Evolutionary conservation across 2,329 filamentous ascomycete genomes (phyloP).

Genomic region (Ambrosiella beaveri): DNA sequence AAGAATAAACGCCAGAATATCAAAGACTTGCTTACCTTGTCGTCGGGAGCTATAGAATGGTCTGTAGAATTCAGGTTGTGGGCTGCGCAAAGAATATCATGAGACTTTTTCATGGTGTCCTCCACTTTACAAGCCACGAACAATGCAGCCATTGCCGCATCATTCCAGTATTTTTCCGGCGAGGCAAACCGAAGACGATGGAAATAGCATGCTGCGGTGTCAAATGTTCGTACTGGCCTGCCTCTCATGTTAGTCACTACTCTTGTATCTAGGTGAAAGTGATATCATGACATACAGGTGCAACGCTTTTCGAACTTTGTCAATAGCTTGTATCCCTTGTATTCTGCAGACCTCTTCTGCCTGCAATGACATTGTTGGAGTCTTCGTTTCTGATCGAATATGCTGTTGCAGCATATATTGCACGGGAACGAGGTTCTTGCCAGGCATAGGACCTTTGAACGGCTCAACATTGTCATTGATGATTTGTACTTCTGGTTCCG

Average conservation of each 20-base stretch:
- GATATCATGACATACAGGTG: slow-evolving; percentile 45
- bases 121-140: slow-evolving; percentile 95
- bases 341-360: slow-evolving; percentile 60
- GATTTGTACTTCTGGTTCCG: slow-evolving; percentile 7
- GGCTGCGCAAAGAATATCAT: slow-evolving; percentile 77
- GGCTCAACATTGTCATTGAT: slow-evolving; percentile 9
- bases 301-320: slow-evolving; percentile 61
- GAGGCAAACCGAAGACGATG: slow-evolving; percentile 84
- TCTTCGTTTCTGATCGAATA: slow-evolving; percentile 54
- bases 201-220: slow-evolving; percentile 81
- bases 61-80: slow-evolving; percentile 63
- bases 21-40: slow-evolving; percentile 42
- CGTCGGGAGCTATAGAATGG: slow-evolving; percentile 59
- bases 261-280: slow-evolving; percentile 6
- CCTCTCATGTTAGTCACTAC: not conserved
- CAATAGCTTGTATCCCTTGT: slow-evolving; percentile 77
- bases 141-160: slow-evolving; percentile 73
- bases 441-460: slow-evolving; percentile 27
- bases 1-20: not conserved
- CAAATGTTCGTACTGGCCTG: slow-evolving; percentile 78
- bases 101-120: slow-evolving; percentile 92
- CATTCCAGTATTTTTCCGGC: slow-evolving; percentile 70
- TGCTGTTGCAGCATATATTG: slow-evolving; percentile 73
- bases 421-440: slow-evolving; percentile 31
- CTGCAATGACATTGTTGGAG: slow-evolving; percentile 55